Conservation (phyloP, 164 flowering plant species). For the Chloranthus sessilifolius region DNA sequence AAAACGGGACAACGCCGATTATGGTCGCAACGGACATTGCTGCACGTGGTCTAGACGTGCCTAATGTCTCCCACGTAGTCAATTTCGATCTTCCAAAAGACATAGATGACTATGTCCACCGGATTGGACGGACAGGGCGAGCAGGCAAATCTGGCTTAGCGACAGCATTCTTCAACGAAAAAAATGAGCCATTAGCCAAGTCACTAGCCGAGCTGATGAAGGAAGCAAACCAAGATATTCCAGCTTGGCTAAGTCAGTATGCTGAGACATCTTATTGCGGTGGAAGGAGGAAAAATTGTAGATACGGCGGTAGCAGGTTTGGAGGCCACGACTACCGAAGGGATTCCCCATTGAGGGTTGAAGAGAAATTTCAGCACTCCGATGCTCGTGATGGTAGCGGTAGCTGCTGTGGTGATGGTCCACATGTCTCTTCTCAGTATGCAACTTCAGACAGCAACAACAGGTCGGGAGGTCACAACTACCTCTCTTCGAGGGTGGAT, state of each 20-base stretch:
- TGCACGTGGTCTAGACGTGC: constrained; percentile 64
- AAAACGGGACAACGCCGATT: constrained; percentile 45
- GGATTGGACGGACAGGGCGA: constrained; percentile 74
- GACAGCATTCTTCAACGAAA: constrained; percentile 59
- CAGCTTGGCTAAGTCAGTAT: constrained; percentile 43
- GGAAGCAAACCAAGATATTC: constrained; percentile 64
- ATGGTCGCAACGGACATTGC: constrained; percentile 79
- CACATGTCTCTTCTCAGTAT: constrained; percentile 1
- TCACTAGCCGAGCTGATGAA: constrained; percentile 49
- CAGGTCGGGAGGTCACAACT: too few relatives aligned
- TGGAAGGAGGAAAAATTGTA: constrained; percentile 23
- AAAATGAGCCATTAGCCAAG: constrained; percentile 39
- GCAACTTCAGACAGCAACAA: too few relatives aligned
- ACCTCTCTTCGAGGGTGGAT: too few relatives aligned
- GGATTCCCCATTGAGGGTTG: constrained; percentile 8
- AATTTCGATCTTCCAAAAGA: constrained; percentile 65
- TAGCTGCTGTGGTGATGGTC: neutral
- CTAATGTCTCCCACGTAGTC: constrained; percentile 61
- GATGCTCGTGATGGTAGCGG: constrained; percentile 7
- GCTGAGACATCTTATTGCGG: constrained; percentile 29
- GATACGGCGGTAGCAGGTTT: constrained; percentile 31
- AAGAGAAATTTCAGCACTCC: constrained; percentile 9
- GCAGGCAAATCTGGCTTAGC: constrained; percentile 74
- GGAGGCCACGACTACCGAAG: constrained; percentile 50
- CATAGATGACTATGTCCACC: constrained; percentile 68